Evolutionary conservation across 805 yeast genomes (phyloP), one percentile per base, ranked within the genome.

Genomic region (Vanderwaltozyma polyspora): DNA sequence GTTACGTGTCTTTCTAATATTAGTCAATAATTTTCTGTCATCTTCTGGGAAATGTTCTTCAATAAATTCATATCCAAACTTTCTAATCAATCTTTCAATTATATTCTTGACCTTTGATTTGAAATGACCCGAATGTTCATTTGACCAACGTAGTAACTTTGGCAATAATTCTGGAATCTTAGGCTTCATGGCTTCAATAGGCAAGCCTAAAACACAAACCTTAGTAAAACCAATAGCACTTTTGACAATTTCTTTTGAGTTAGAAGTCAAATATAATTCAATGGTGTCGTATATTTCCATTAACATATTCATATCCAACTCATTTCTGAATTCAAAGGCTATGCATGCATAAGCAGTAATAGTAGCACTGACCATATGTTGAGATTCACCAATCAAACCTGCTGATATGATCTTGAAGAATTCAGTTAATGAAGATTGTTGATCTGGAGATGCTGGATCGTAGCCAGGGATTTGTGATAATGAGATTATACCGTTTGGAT

Each of bases 361-460:
- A 2, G 89, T 76, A n/a, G 97, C 96, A 50, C 95, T 83, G 22
- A 91, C 82, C 95, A 89, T 89, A 62, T 89, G 94, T 24, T 93
- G 89, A 21, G 91, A 72, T 44, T 81, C 78, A 37, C 95, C 95
- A 25, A 91, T 95, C 45, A 93, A 67, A 64, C 98, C 99, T 19
- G 96, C 98, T 58, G 89, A 74, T 21, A 89, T 79, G 79, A 91
- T 84, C 21, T 93, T 85, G 64, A 89, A 84, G 54, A 68, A 87
- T 59, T 87, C 95, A 30, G 76, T 70, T 36, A 87, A 66, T 14
- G 75, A 67, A 7, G 94, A 91, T 33, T 67, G 65, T 19, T 61
- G 63, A 39, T 72, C 72, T n/a, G 81, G 79, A 19, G 76, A 70
- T 6, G 63, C 69, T 6, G 66, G 60, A 31, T 72, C 86, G 52